Evolutionary conservation across 2,329 filamentous ascomycete species (phyloP), one percentile per base, ranked within the genome.

Genomic region (Diaporthe batatas): DNA sequence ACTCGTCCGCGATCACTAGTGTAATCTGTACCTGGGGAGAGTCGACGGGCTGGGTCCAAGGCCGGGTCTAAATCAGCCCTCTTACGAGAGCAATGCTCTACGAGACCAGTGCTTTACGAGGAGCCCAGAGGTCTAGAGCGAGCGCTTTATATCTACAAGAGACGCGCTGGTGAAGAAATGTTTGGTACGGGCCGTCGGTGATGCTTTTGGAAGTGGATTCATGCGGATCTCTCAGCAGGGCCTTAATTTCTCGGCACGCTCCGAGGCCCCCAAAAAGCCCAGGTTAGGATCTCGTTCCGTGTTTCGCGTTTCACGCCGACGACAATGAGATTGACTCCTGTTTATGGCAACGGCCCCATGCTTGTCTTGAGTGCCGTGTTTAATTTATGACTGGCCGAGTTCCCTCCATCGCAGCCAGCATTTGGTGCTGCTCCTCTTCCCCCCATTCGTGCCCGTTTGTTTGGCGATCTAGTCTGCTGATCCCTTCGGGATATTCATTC

Each of bases 221-320:
- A 59, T 72, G 72, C 73, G 70, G 73, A 54, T 59, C 65, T 54
- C 65, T 25, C 25, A 29, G 36, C 49, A 70, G 57, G 70, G 70
- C 73, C 70, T 74, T 72, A 74, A 74, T 74, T 29, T 74, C 73
- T 74, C 73, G 73, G 73, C 51, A 58, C 70, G 57, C 51, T 55
- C 73, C 73, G 73, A 72, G 14, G 25, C 32, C 51, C 39, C 54
- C 39, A 69, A 29, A 59, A 18, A 25, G 47, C 57, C 72, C 70
- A 39, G 65, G 64, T 36, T 70, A 2, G 70, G 32, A 44, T 42
- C 14, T 59, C 23, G 44, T 18, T 62, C 55, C 54, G 67, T 32
- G 71, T 73, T 73, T 73, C 49, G 29, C 25, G 71, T 73, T 73
- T 73, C 71, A 73, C 44, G 36, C 55, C 25, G 44, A 67, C 57